A percentile compares a stretch with the other conserved stretches of the same genome.
These are phyloP conservation scores for Pseudoturritis turrita DNA, from an alignment of 345 rosid genomes.

Conservation along the genomic window DNA sequence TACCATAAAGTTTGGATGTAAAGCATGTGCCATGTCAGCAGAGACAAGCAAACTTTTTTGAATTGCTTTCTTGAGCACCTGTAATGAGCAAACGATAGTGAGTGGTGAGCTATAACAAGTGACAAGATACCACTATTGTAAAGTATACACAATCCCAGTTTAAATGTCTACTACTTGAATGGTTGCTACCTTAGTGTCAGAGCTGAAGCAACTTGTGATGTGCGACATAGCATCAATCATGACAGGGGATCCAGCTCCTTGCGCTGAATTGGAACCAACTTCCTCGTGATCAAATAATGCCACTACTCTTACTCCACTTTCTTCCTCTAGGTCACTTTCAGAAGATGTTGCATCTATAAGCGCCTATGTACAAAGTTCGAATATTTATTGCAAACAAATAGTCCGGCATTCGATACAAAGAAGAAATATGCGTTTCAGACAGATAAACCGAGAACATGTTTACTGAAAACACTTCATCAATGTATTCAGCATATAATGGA, in stretches of 20 bases:
- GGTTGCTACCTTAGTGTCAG: slow-evolving; percentile 61
- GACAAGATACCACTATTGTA: not conserved
- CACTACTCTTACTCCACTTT: slow-evolving; percentile 87
- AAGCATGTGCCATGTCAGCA: slow-evolving; percentile 98
- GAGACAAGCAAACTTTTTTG: slow-evolving; percentile 89
- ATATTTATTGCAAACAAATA: not conserved
- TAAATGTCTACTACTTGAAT: not conserved
- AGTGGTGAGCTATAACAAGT: not conserved
- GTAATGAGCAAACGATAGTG: slow-evolving; percentile 4
- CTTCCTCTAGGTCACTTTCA: slow-evolving; percentile 61
- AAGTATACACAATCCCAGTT: not conserved
- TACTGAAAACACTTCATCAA: not conserved
- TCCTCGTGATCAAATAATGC: slow-evolving; percentile 98
- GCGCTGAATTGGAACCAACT: slow-evolving; percentile 92
- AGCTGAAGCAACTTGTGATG: slow-evolving; percentile 64
- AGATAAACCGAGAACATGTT: not conserved
- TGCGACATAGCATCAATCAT: slow-evolving; percentile 91
- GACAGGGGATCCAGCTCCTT: slow-evolving; percentile 97
- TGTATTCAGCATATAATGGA: not conserved
- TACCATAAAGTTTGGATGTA: slow-evolving; percentile 93
- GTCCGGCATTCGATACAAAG: not conserved
- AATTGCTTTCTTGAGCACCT: slow-evolving; percentile 81
- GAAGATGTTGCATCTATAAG: slow-evolving; percentile 77
- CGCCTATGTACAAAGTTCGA: slow-evolving; percentile 42
- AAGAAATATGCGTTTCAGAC: not conserved